Base-by-base conservation (phyloP, 495 filamentous ascomycete genomes). In the Penicillium verhagenii region DNA sequence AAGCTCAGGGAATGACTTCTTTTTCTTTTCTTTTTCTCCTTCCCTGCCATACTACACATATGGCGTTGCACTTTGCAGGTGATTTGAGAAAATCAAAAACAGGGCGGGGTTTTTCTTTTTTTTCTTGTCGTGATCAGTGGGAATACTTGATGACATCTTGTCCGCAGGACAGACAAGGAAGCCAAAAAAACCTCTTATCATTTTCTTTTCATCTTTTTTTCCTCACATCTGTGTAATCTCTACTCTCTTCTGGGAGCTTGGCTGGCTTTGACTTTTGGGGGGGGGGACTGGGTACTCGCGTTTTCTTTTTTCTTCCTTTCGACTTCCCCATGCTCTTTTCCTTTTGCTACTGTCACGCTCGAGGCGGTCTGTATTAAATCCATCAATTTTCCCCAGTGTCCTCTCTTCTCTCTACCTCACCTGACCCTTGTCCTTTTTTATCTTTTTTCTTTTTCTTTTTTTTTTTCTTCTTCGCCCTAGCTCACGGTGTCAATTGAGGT, bases 241-340 rank as follows among this genome's bases (percentile, higher is more conserved):
- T 76, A 70, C 73, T 74, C 70, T 72, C 65, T 61, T 66, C 61
- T 66, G 70, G 71, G 72, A 77, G 67, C 69, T 74, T 74, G 73
- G 73, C 65, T 75, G 72, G 72, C 54, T 68, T 64, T 67, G 54
- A 37, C 53, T 54, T 57, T 54, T 50, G 23, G 26, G 46, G 45
- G 45, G 44, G 44, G 42, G 60, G 57, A 58, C 50, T 56, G 50
- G 56, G 49, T 62, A 21, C 56, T 53, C 18, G 19, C 43, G 28
- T 54, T 55, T 40, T 48, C 19, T 53, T 55, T 56, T 52, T 59
- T 42, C 50, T 64, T 49, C 48, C 51, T 53, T 59, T 57, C 20
- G 33, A 47, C 50, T 54, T 57, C 48, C 33, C 47, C 56, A n/a
- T 49, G 40, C 52, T 60, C 35, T 56, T 63, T 63, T 59, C 59